A percentile compares a stretch with the other conserved stretches of the same genome.
phyloP scores from a whole-genome alignment of 257 asterid genomes.

The Gardenia jasminoides region DNA sequence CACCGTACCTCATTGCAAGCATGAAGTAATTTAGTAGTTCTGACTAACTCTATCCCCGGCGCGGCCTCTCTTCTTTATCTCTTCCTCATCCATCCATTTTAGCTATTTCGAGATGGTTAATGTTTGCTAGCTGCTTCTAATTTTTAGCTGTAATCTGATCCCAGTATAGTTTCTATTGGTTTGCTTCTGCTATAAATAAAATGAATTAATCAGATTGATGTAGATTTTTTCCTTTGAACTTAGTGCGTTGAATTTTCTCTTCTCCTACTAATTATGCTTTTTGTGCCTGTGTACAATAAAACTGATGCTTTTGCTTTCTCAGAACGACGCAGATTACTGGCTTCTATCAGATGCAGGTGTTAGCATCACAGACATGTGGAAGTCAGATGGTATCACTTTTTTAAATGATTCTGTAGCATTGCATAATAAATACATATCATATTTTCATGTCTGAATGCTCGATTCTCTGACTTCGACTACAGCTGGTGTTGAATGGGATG shows the following conservation, averaged over 20 bases:
- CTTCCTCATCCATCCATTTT: background rate
- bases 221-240: background rate
- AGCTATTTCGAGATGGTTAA: too few relatives aligned
- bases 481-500: slow-evolving; percentile 70
- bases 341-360: slow-evolving; percentile 72
- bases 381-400: slow-evolving; percentile 61
- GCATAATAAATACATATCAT: background rate
- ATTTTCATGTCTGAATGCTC: slow-evolving; percentile 1
- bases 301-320: slow-evolving; percentile 23
- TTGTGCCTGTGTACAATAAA: background rate
- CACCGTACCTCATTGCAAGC: background rate
- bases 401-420: slow-evolving; percentile 1
- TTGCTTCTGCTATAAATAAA: background rate
- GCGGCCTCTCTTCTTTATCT: background rate
- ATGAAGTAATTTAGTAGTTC: background rate
- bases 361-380: slow-evolving; percentile 97
- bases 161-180: background rate
- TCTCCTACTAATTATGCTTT: background rate
- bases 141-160: background rate
- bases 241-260: background rate
- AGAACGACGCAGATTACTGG: slow-evolving; percentile 93
- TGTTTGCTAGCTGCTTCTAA: background rate
- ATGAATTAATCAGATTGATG: background rate
- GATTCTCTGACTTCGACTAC: slow-evolving; percentile 24
- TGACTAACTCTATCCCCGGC: background rate